Base-by-base conservation (phyloP, 1,139 yeast species). In the Komagataea norvegica region DNA sequence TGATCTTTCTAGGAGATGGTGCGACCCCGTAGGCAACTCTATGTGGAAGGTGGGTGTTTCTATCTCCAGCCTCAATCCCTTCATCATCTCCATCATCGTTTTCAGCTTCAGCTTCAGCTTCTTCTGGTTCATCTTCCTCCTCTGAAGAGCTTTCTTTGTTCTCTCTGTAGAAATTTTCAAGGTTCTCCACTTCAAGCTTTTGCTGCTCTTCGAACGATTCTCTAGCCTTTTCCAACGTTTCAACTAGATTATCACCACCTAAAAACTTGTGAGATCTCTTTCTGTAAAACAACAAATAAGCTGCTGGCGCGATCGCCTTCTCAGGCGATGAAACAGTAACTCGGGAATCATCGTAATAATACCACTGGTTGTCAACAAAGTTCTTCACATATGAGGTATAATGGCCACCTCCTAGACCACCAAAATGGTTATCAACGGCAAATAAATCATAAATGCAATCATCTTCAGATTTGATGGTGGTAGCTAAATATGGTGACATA, bases 361-460 rank as follows among this genome's bases (percentile, higher is more conserved):
- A 88, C 97, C 98, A 91, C 47, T 78, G 69, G 22, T 66, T 64
- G 52, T 86, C 95, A 34, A 77, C 68, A 59, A 79, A 81, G 55
- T 89, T 89, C 58, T 81, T 82, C 1, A 76, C 96, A 51, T 78
- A 81, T 0, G 97, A 87, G 1, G 98, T 91, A 58, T 91, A 91
- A 62, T 91, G 98, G 3, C 98, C 98, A 7, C 98, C 98, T 1
- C 97, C 97, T 23, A 91, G 68, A 0, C 97, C 96, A 39, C 98
- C 98, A 57, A 72, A 89, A 57, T 91, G 98, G 58, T 89, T 89
- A 57, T 89, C 97, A 19, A 91, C 96, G 0, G 94, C 97, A 53
- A 86, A 72, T 49, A 91, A 67, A 57, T 91, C 98, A 59, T 91
- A 91, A 1, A 86, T 59, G 8, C 53, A 30, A 14, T 61, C 42